These are phyloP conservation scores for Solanum clarkiae DNA, from an alignment of 257 asterid genomes.

Conservation along the genomic window DNA sequence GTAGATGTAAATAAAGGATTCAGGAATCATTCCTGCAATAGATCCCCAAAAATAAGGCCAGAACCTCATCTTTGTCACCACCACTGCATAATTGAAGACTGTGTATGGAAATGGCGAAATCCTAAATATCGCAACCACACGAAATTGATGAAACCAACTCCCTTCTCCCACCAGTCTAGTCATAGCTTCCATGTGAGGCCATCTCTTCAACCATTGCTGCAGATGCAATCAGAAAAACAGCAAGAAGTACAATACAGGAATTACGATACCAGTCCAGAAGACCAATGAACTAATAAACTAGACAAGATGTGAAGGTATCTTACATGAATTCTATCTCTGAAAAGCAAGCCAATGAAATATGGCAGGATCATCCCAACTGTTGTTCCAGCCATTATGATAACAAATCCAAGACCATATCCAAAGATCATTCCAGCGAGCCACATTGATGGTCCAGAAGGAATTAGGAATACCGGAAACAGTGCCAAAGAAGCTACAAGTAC, in stretches of 20 bases:
- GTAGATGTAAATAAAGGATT: conserved; percentile 88
- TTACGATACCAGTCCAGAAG: neutral
- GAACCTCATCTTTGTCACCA: conserved; percentile 71
- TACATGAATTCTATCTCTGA: conserved; percentile 6
- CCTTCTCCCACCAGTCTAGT: conserved; percentile 86
- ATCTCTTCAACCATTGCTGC: conserved; percentile 79
- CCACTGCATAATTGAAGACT: conserved; percentile 77
- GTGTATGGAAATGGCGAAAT: conserved; percentile 90
- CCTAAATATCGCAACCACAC: conserved; percentile 75
- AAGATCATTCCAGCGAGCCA: conserved; percentile 33
- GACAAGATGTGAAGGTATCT: neutral
- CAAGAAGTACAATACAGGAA: neutral
- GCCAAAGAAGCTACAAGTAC: conserved; percentile 18
- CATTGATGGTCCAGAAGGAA: conserved; percentile 30
- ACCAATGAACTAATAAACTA: neutral
- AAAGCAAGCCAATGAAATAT: neutral
- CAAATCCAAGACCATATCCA: conserved; percentile 24
- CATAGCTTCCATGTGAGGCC: conserved; percentile 85
- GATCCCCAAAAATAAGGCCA: conserved; percentile 94
- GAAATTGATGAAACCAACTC: conserved; percentile 79
- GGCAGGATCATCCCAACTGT: conserved; percentile 1
- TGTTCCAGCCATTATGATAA: conserved; percentile 11
- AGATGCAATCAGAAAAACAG: neutral
- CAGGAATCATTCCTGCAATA: conserved; percentile 86
- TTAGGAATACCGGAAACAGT: conserved; percentile 14